These are phyloP conservation scores for Syzygium malaccense DNA, from an alignment of 441 rosid species.

Conservation along the genomic window DNA sequence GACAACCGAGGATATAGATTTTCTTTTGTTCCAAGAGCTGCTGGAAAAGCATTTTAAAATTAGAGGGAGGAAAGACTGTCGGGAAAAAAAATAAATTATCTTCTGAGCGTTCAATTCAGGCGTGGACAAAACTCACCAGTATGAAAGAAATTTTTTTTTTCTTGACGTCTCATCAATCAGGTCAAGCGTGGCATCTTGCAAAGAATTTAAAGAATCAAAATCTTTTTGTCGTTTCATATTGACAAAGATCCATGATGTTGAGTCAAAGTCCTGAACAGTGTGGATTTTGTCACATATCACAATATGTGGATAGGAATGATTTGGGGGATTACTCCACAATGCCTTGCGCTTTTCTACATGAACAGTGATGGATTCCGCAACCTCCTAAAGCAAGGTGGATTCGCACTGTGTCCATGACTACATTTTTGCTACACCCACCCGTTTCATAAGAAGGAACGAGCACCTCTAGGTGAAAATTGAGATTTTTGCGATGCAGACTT, in stretches of 20 bases:
- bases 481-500: not conserved
- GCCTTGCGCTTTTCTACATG: not conserved
- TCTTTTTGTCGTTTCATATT: not conserved
- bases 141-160: too few species aligned
- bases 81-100: not conserved
- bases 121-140: not conserved
- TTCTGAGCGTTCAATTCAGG: not conserved
- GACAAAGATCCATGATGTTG: not conserved
- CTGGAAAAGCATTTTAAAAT: not conserved
- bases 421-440: not conserved
- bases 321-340: not conserved
- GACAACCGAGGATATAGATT: too few species aligned
- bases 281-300: too few species aligned
- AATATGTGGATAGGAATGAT: not conserved
- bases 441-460: not conserved
- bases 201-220: not conserved
- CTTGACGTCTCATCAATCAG: not conserved
- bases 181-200: not conserved
- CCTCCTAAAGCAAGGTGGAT: not conserved
- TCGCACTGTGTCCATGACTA: not conserved
- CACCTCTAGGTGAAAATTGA: not conserved
- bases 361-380: not conserved
- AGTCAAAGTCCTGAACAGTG: not conserved
- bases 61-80: not conserved
- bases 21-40: too few species aligned